Evolutionary conservation across 495 filamentous ascomycete genomes (phyloP).

Genomic region (Podospora pseudocomata): DNA sequence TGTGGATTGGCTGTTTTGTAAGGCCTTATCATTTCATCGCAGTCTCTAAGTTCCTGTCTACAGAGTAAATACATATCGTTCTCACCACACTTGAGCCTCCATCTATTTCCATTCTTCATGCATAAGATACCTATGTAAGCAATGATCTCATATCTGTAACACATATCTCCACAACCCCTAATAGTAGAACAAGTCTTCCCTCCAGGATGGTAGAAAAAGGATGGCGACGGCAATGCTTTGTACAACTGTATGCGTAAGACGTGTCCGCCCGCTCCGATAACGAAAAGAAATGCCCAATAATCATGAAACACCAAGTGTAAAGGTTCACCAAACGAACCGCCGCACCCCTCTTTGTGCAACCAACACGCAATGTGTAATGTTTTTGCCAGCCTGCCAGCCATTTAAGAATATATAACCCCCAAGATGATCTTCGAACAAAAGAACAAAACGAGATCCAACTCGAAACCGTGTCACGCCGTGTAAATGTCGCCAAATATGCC

Average conservation of each 20-base stretch:
- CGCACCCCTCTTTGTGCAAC: neutral
- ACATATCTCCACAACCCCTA: neutral
- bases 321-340: no score
- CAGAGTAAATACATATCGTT: no score
- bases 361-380: neutral
- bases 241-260: neutral
- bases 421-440: no score
- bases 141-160: neutral
- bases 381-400: neutral
- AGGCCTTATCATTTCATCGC: no score
- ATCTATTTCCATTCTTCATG: no score
- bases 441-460: neutral
- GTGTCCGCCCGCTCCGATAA: neutral
- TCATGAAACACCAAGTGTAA: neutral
- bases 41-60: no score
- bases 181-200: neutral
- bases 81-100: no score
- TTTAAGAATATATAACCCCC: no score
- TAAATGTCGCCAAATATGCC: neutral
- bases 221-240: neutral
- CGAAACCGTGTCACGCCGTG: neutral
- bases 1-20: no score
- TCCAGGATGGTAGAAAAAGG: neutral
- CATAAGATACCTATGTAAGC: neutral
- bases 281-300: neutral